A percentile compares a stretch with the other conserved stretches of the same genome.
phyloP scores from a whole-genome alignment of 2,329 filamentous ascomycete species.

The Claviceps quebecensis region DNA sequence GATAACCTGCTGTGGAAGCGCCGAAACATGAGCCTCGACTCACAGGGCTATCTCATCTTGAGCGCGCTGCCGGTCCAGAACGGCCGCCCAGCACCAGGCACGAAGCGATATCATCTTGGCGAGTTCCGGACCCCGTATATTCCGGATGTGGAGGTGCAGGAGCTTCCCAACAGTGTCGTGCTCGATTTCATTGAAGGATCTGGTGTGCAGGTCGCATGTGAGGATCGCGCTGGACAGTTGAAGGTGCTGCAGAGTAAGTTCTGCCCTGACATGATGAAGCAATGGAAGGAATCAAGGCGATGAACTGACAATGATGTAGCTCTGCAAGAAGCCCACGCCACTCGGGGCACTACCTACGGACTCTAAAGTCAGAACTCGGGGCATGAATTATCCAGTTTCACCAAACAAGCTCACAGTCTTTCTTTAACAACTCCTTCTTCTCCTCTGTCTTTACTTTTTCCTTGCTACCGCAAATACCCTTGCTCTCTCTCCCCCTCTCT shows the following conservation, averaged over 20 bases:
- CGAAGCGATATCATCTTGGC: conserved; percentile 72
- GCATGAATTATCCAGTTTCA: too few species aligned
- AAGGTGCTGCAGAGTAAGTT: conserved; percentile 40
- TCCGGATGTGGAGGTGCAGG: conserved; percentile 83
- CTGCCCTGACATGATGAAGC: background rate
- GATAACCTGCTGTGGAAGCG: conserved; percentile 96
- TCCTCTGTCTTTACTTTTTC: background rate
- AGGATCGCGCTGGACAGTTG: conserved; percentile 44
- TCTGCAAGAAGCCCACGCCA: conserved; percentile 23
- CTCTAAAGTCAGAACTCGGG: conserved; percentile 10
- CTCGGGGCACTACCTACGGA: conserved; percentile 18
- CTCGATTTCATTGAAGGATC: conserved; percentile 47
- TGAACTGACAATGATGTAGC: conserved; percentile 10
- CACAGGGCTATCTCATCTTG: conserved; percentile 69
- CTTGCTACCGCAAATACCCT: background rate
- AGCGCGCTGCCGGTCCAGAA: conserved; percentile 45
- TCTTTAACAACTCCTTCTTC: background rate
- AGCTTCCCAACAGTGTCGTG: conserved; percentile 73
- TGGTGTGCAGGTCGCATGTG: conserved; percentile 49
- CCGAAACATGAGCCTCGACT: conserved; percentile 73
- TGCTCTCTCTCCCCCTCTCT: background rate
- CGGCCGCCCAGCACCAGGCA: conserved; percentile 28
- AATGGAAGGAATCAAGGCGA: too few species aligned
- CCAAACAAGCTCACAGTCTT: background rate
- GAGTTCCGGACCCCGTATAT: conserved; percentile 70